phyloP scores from a whole-genome alignment of 2,329 filamentous ascomycete species.

The Neonectria hederae region DNA sequence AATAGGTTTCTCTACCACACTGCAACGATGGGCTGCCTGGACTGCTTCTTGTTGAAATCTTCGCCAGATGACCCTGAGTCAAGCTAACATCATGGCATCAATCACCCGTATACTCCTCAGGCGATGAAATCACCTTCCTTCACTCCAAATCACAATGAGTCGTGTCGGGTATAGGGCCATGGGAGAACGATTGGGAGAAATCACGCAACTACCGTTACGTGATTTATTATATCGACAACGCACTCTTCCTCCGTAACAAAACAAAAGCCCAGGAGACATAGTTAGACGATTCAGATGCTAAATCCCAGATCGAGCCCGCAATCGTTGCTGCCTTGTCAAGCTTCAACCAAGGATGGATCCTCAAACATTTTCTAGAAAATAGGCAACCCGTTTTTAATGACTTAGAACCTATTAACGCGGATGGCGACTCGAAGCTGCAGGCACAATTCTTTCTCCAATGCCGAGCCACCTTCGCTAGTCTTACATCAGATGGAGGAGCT shows the following conservation, averaged over 20 bases:
- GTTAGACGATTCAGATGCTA: background rate
- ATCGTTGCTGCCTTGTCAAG: background rate
- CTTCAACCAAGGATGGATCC: background rate
- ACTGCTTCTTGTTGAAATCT: background rate
- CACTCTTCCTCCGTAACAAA: background rate
- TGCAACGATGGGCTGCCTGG: background rate
- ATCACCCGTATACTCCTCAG: background rate
- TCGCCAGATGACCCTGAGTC: background rate
- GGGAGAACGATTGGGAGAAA: background rate
- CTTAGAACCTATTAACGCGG: background rate
- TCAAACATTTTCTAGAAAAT: background rate
- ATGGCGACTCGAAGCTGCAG: background rate
- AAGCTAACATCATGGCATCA: background rate
- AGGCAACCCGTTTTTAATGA: background rate
- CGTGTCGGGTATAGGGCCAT: background rate
- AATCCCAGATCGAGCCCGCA: background rate
- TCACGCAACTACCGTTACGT: background rate
- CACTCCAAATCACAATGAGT: background rate
- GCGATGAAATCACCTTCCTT: background rate
- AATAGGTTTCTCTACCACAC: background rate
- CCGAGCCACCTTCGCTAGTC: background rate
- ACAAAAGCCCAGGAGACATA: background rate
- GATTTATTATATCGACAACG: background rate
- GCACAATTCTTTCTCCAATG: background rate
- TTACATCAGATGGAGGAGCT: background rate